These are phyloP conservation scores for Gastrolobium villosum DNA, from an alignment of 306 rosid genomes.

Conservation along the genomic window DNA sequence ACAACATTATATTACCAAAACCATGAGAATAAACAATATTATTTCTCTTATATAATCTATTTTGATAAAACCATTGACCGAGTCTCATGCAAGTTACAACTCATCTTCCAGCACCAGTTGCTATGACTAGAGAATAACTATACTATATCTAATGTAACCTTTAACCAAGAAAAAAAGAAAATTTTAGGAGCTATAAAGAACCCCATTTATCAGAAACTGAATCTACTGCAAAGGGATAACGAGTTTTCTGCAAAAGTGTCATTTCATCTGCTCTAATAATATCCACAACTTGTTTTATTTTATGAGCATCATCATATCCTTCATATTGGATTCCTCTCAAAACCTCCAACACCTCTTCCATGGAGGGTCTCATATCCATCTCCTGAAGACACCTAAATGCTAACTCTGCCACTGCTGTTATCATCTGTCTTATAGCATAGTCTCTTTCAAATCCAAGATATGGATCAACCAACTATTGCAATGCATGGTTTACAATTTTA, in stretches of 20 bases:
- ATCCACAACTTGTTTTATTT: constrained; percentile 52
- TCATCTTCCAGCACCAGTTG: neutral
- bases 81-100: too few species aligned
- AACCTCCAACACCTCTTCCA: constrained; percentile 65
- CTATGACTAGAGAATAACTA: neutral
- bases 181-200: constrained; percentile 52
- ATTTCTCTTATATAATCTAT: too few species aligned
- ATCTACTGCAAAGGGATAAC: constrained; percentile 63
- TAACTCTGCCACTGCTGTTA: constrained; percentile 65
- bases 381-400: constrained; percentile 76
- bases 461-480: constrained; percentile 71
- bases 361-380: constrained; percentile 72
- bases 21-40: too few species aligned
- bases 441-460: constrained; percentile 59
- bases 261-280: constrained; percentile 50
- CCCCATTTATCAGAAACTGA: constrained; percentile 56
- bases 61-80: too few species aligned
- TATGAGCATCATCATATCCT: constrained; percentile 22
- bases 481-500: constrained; percentile 56
- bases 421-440: constrained; percentile 41
- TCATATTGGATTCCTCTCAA: constrained; percentile 58
- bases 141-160: neutral
- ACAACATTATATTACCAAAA: too few species aligned
- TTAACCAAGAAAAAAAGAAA: constrained; percentile 4
- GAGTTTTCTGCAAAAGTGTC: constrained; percentile 49